These are phyloP conservation scores for Ascodesmis nigricans DNA, from an alignment of 495 filamentous ascomycete species.

Conservation along the genomic window DNA sequence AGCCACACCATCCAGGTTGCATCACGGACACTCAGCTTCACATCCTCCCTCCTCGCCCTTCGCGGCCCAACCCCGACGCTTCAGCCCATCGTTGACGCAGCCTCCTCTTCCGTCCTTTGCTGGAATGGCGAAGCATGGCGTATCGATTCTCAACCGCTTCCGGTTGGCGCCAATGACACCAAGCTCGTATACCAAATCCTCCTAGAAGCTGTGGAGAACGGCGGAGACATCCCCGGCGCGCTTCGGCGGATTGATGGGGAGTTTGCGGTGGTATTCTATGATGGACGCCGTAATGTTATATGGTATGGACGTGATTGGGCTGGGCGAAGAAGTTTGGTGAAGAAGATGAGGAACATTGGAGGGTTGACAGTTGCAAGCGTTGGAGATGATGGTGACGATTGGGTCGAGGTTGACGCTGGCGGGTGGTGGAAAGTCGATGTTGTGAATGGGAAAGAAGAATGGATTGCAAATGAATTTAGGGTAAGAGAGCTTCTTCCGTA, in stretches of 20 bases:
- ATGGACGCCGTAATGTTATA: conserved; percentile 34
- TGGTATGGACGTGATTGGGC: conserved; percentile 73
- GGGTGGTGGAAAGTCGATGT: conserved; percentile 50
- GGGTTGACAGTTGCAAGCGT: conserved; percentile 53
- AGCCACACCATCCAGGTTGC: conserved; percentile 6
- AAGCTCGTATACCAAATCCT: conserved; percentile 45
- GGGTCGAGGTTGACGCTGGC: conserved; percentile 64
- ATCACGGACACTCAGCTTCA: conserved; percentile 31
- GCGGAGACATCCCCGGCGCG: conserved; percentile 27
- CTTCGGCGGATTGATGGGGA: conserved; percentile 54
- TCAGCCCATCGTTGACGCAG: conserved; percentile 48
- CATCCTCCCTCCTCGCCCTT: conserved; percentile 69
- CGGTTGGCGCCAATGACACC: conserved; percentile 52
- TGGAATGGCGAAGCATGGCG: conserved; percentile 99
- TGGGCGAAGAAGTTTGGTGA: conserved; percentile 62
- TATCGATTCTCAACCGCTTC: conserved; percentile 27
- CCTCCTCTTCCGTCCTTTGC: conserved; percentile 53
- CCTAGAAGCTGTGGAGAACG: conserved; percentile 24
- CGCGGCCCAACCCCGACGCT: conserved; percentile 46
- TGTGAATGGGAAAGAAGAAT: conserved; percentile 6
- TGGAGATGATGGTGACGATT: conserved; percentile 34
- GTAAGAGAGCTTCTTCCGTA: no score
- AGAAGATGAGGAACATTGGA: conserved; percentile 22
- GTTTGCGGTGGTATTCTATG: conserved; percentile 79
- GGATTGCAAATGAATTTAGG: conserved; percentile 8